Conservation (phyloP, 257 asterid genomes). For the Capsicum baccatum region DNA sequence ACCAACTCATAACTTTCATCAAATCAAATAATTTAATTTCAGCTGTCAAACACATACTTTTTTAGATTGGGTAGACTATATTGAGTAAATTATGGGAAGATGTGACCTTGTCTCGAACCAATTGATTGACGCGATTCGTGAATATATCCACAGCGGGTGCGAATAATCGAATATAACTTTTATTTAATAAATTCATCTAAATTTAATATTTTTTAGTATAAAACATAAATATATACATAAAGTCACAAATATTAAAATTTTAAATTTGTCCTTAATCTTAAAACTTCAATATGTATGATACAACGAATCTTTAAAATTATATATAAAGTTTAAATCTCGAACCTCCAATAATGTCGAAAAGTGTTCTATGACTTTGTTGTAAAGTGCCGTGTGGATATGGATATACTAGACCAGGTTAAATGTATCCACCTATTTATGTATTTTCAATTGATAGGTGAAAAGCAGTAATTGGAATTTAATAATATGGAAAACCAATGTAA, state of each 20-base stretch:
- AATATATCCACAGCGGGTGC: neutral
- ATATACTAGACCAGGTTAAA: conserved; percentile 13
- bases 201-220: neutral
- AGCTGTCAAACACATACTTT: neutral
- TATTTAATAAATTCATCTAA: neutral
- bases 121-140: neutral
- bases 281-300: neutral
- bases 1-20: neutral
- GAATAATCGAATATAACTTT: neutral
- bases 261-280: neutral
- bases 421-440: neutral
- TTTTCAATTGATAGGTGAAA: neutral
- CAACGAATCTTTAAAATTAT: neutral
- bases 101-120: neutral
- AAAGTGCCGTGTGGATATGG: neutral
- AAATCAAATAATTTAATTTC: neutral
- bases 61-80: neutral
- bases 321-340: neutral
- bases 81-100: neutral
- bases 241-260: neutral
- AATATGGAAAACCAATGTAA: neutral
- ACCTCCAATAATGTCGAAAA: neutral
- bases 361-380: neutral
- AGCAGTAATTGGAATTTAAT: conserved; percentile 5
- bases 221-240: neutral